Conservation (phyloP, 23 red algal genomes). For the Gracilaria gracilis region DNA sequence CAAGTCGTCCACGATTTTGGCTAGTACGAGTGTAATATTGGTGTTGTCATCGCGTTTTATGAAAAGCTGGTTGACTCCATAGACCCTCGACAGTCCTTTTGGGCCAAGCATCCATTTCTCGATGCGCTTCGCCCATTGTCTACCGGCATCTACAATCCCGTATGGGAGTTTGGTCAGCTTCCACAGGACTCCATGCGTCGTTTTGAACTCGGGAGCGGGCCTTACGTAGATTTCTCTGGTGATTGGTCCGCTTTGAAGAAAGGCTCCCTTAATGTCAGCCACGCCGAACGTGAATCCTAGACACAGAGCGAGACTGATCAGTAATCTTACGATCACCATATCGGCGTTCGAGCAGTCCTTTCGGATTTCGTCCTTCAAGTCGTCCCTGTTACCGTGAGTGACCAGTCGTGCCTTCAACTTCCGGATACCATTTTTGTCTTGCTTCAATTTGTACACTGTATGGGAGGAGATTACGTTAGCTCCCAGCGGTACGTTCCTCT, state of each 20-base stretch:
- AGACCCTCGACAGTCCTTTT: background rate
- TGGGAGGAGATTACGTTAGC: constrained; percentile 26
- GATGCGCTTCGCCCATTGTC: background rate
- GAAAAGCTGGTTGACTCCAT: background rate
- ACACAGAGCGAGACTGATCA: background rate
- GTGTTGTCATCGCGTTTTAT: background rate
- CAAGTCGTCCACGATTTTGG: constrained; percentile 39
- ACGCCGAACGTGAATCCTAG: no score
- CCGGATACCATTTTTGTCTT: background rate
- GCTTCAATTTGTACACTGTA: constrained; percentile 2
- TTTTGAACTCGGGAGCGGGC: background rate
- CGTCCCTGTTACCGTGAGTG: constrained; percentile 6
- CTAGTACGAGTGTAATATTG: constrained; percentile 11
- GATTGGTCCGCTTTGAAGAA: constrained; percentile 15
- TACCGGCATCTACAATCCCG: constrained; percentile 32
- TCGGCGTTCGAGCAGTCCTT: constrained; percentile 34
- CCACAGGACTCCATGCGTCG: no score
- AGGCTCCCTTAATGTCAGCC: no score
- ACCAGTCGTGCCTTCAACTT: no score
- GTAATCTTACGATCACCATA: background rate
- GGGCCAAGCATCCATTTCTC: constrained; percentile 23
- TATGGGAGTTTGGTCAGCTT: no score
- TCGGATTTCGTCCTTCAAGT: constrained; percentile 16
- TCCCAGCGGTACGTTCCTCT: background rate
- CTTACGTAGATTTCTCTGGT: constrained; percentile 14